Percentiles rank a stretch among this genome's conserved stretches.
These are phyloP conservation scores for Colletotrichum sojae DNA, from an alignment of 2,329 filamentous ascomycete genomes.

Conservation along the genomic window DNA sequence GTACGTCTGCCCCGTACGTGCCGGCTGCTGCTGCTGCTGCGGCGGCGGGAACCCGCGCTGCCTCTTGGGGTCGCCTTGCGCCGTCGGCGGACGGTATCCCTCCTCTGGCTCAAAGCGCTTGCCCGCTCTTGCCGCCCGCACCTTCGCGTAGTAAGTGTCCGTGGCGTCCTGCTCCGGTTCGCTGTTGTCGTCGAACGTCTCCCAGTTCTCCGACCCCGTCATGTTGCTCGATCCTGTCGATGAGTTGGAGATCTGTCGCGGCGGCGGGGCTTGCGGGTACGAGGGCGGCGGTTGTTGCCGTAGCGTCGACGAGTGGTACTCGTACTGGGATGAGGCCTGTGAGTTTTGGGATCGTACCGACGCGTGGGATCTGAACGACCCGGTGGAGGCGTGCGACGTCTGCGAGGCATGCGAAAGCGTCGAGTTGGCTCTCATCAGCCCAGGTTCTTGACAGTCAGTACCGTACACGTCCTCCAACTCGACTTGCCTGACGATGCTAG, in stretches of 20 bases:
- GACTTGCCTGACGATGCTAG: constrained; percentile 71
- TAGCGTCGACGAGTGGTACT: constrained; percentile 57
- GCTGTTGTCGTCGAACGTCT: constrained; percentile 91
- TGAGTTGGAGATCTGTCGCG: constrained; percentile 79
- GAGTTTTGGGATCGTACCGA: constrained; percentile 48
- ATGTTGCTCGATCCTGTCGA: constrained; percentile 82
- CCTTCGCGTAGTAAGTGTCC: constrained; percentile 85
- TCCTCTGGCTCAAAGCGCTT: constrained; percentile 74
- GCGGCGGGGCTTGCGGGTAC: constrained; percentile 61
- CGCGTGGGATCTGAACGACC: constrained; percentile 44
- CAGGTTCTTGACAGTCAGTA: constrained; percentile 55
- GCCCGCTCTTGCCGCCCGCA: constrained; percentile 73
- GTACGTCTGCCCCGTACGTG: constrained; percentile 63
- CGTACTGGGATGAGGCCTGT: constrained; percentile 51
- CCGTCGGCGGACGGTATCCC: constrained; percentile 55
- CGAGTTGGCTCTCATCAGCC: constrained; percentile 57
- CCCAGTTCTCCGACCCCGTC: constrained; percentile 96
- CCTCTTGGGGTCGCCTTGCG: constrained; percentile 64
- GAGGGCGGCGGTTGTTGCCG: constrained; percentile 52
- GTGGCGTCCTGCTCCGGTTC: constrained; percentile 82
- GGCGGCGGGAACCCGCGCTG: constrained; percentile 67
- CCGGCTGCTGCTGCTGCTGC: constrained; percentile 40
- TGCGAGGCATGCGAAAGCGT: constrained; percentile 53
- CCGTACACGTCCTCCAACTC: constrained; percentile 91
- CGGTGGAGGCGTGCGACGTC: constrained; percentile 50